Conservation (phyloP, 306 rosid genomes). For the Dryas alaskensis region DNA sequence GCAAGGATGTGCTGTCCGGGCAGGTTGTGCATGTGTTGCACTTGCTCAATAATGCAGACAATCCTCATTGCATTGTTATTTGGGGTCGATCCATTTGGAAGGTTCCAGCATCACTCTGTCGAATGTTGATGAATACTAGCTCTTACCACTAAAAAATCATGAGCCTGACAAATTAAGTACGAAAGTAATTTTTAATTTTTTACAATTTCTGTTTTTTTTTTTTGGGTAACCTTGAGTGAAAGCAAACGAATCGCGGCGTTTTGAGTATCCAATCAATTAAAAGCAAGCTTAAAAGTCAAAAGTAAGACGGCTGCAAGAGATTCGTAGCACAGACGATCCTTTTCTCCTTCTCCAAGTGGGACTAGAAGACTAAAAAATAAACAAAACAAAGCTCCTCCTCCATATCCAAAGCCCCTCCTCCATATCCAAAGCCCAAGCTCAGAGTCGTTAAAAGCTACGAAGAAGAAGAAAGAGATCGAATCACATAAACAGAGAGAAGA, state of each 20-base stretch:
- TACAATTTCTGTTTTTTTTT: no score
- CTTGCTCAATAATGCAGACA: background rate
- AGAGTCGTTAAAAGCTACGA: background rate
- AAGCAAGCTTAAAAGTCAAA: background rate
- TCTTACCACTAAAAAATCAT: no score
- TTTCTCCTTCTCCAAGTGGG: background rate
- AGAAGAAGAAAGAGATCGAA: constrained; percentile 6
- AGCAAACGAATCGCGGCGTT: background rate
- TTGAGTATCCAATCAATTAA: background rate
- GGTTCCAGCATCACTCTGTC: background rate
- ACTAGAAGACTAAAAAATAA: background rate
- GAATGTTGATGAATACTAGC: no score
- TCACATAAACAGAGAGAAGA: constrained; percentile 29
- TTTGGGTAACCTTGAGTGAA: no score
- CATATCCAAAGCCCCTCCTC: no score
- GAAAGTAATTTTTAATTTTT: no score
- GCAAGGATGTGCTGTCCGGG: background rate
- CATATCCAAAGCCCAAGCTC: constrained; percentile 5
- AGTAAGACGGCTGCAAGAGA: background rate
- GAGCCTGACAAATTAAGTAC: no score
- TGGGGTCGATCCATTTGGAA: background rate
- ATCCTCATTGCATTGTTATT: background rate
- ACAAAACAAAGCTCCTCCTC: background rate
- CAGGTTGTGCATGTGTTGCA: background rate
- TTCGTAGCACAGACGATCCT: background rate